Evolutionary conservation across 2,329 filamentous ascomycete species (phyloP).

Genomic region (Thermothelomyces thermophilus): DNA sequence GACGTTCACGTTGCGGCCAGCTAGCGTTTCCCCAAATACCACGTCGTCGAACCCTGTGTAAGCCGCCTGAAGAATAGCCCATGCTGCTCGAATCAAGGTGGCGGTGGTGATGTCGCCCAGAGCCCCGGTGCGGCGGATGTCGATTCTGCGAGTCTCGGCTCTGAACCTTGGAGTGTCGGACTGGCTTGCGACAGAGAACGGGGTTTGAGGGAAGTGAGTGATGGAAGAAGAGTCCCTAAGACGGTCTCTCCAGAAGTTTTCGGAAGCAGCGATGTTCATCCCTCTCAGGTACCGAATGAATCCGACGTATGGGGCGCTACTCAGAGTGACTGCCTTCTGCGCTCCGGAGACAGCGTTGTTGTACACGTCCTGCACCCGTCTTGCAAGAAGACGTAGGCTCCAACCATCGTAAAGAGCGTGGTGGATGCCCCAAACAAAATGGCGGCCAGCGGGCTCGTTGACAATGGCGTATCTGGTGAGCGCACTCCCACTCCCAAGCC

Average conservation of each 20-base stretch:
- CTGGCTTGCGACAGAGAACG: constrained; percentile 3
- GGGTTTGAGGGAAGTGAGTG: constrained; percentile 34
- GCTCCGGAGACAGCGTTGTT: neutral
- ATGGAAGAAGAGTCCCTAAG: constrained; percentile 16
- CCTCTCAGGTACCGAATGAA: constrained; percentile 21
- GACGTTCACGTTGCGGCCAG: constrained; percentile 25
- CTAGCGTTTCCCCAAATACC: constrained; percentile 32
- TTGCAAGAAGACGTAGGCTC: constrained; percentile 32
- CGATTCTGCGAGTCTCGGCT: constrained; percentile 12
- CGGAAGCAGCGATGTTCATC: constrained; percentile 27
- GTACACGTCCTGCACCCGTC: constrained; percentile 20
- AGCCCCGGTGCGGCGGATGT: constrained; percentile 11
- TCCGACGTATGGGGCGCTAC: constrained; percentile 13
- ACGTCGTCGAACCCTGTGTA: constrained; percentile 34
- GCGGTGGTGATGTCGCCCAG: constrained; percentile 19
- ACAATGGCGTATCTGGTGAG: constrained; percentile 21
- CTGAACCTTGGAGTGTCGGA: constrained; percentile 11
- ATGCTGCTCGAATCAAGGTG: constrained; percentile 32
- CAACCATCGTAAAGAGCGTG: constrained; percentile 47
- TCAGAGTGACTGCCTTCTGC: neutral
- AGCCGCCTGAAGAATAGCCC: constrained; percentile 32
- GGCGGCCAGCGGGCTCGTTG: neutral
- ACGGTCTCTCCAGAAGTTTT: constrained; percentile 37
- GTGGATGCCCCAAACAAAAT: constrained; percentile 30
- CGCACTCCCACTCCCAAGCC: constrained; percentile 15